Evolutionary conservation across 164 flowering plant genomes (phyloP).

Genomic region (Vitis cinerea): DNA sequence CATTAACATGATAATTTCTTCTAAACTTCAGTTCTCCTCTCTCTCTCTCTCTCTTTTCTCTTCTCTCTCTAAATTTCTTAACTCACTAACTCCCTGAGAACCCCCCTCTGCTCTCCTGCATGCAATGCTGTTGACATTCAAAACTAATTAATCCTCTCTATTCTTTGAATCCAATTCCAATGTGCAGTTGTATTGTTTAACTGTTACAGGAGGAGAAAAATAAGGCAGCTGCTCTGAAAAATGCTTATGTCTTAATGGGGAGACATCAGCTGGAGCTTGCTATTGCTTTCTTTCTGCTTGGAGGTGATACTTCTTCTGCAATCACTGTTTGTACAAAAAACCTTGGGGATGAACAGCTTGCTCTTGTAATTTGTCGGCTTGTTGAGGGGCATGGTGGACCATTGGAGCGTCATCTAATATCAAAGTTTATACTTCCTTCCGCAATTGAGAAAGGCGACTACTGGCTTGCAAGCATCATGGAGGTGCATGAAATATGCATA

Average conservation of each 20-base stretch:
- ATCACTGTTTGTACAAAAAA: constrained; percentile 80
- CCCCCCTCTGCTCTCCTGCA: too few species aligned
- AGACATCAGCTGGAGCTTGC: constrained; percentile 96
- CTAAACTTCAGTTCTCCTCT: not conserved
- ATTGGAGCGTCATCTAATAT: constrained; percentile 59
- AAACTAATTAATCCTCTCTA: not conserved
- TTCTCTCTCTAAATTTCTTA: too few species aligned
- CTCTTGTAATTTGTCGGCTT: constrained; percentile 88
- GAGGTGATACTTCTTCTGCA: constrained; percentile 92
- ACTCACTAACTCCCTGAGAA: too few species aligned
- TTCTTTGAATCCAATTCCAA: not conserved
- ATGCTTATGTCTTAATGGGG: constrained; percentile 97
- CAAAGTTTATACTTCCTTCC: constrained; percentile 70
- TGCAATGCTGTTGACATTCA: not conserved
- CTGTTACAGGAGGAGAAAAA: constrained; percentile 79
- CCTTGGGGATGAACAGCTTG: constrained; percentile 95
- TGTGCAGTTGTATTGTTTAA: not conserved
- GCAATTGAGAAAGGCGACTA: constrained; percentile 72
- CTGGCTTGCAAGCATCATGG: constrained; percentile 83
- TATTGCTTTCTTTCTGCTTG: constrained; percentile 90
- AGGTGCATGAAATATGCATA: constrained; percentile 45
- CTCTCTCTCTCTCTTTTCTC: too few species aligned
- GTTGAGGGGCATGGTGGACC: constrained; percentile 78
- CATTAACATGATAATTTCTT: too few species aligned
- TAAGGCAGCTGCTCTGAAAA: constrained; percentile 93